These are phyloP conservation scores for Phytophthora sojae DNA, from an alignment of 352 stramenopile genomes.

Conservation along the genomic window DNA sequence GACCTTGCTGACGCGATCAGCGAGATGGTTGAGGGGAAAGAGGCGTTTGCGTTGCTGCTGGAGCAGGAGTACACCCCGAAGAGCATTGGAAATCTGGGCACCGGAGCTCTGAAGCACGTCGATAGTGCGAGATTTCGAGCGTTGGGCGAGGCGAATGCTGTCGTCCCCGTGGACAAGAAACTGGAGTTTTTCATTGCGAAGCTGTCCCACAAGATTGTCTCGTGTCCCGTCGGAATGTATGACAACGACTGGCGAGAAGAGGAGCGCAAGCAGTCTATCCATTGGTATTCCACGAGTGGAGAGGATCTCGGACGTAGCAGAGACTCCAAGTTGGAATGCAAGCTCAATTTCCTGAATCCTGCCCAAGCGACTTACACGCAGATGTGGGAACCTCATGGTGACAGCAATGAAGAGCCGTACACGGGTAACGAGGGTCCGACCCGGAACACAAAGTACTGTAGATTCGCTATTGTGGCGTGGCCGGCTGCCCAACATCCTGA, in stretches of 20 bases:
- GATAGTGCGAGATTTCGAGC: conserved; percentile 30
- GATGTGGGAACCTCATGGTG: conserved; percentile 18
- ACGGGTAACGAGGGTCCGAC: conserved; percentile 27
- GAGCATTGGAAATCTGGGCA: conserved; percentile 22
- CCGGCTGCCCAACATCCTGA: neutral
- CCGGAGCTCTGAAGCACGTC: conserved; percentile 24
- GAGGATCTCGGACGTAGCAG: conserved; percentile 5
- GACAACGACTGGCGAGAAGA: conserved; percentile 12
- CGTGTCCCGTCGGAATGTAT: neutral
- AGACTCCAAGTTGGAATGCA: neutral
- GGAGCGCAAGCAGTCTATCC: conserved; percentile 9
- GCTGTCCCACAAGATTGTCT: conserved; percentile 15
- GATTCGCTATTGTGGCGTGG: conserved; percentile 35
- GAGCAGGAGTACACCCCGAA: conserved; percentile 35
- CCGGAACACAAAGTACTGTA: conserved; percentile 20
- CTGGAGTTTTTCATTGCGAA: conserved; percentile 26
- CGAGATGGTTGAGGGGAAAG: conserved; percentile 4
- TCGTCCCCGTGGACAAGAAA: conserved; percentile 6
- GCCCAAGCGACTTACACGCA: conserved; percentile 14
- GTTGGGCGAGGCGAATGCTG: conserved; percentile 27
- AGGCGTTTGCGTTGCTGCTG: conserved; percentile 26
- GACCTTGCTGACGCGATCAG: conserved; percentile 13
- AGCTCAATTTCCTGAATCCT: conserved; percentile 38
- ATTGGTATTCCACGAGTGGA: conserved; percentile 14
- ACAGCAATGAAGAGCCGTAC: conserved; percentile 15